Evolutionary conservation across 2,329 filamentous ascomycete species (phyloP).

Genomic region (Xylaria sp.): DNA sequence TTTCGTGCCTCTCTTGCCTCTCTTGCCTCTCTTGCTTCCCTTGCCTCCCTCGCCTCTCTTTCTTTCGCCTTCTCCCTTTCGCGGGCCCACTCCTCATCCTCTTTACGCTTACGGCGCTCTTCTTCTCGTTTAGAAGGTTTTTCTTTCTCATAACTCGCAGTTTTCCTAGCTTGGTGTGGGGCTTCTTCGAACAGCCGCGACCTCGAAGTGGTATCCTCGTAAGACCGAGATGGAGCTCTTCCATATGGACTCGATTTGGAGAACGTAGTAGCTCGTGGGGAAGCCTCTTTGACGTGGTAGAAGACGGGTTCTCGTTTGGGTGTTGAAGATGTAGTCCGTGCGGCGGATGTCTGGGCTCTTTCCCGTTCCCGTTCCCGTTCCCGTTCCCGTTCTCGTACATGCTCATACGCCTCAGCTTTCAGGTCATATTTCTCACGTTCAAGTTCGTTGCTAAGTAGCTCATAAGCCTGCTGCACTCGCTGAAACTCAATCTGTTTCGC

Average conservation of each 20-base stretch:
- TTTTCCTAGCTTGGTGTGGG: constrained; percentile 55
- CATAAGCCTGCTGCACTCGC: constrained; percentile 91
- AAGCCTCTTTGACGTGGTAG: constrained; percentile 62
- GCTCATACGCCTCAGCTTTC: constrained; percentile 71
- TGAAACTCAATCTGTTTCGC: constrained; percentile 89
- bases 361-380: constrained; percentile 55
- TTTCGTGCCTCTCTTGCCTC: constrained; percentile 40
- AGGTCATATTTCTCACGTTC: constrained; percentile 81
- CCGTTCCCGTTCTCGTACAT: constrained; percentile 59
- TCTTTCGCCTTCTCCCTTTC: constrained; percentile 40
- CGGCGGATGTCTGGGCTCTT: constrained; percentile 46
- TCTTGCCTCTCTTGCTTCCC: constrained; percentile 28
- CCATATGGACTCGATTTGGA: constrained; percentile 50
- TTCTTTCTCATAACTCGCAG: constrained; percentile 58
- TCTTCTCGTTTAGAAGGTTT: constrained; percentile 55
- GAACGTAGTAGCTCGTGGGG: constrained; percentile 58
- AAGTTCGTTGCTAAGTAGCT: constrained; percentile 82
- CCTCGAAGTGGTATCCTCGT: constrained; percentile 58
- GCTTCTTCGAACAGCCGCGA: constrained; percentile 57
- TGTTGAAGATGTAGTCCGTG: constrained; percentile 46
- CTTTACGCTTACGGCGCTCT: constrained; percentile 51
- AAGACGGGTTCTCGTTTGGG: constrained; percentile 50
- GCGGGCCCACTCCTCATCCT: constrained; percentile 46
- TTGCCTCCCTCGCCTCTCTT: constrained; percentile 28
- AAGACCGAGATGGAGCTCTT: constrained; percentile 54